These are phyloP conservation scores for Arctium lappa DNA, from an alignment of 129 eudicot genomes.

Conservation along the genomic window DNA sequence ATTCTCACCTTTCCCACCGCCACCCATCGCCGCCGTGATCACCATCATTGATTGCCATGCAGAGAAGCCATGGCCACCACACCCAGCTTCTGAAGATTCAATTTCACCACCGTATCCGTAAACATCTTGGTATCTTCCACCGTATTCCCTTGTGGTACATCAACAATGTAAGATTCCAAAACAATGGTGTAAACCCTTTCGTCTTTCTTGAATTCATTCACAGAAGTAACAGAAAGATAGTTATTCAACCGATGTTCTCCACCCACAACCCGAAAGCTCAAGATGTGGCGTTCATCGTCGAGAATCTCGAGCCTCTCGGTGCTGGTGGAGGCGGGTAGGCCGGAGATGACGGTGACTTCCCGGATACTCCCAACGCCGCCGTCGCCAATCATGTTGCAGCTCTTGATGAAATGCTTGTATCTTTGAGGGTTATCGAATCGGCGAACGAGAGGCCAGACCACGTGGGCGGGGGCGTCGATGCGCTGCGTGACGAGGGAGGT, in stretches of 20 bases:
- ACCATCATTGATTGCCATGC: slow-evolving; percentile 40
- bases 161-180: slow-evolving; percentile 80
- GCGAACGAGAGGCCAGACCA: slow-evolving; percentile 82
- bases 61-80: slow-evolving; percentile 58
- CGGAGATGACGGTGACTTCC: slow-evolving; percentile 84
- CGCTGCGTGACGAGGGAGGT: slow-evolving; percentile 87
- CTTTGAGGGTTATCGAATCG: slow-evolving; percentile 85
- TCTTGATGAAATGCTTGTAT: slow-evolving; percentile 93
- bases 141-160: slow-evolving; percentile 88
- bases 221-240: slow-evolving; percentile 78
- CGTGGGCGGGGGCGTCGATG: slow-evolving; percentile 71
- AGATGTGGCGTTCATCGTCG: slow-evolving; percentile 59
- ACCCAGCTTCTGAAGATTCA: slow-evolving; percentile 84
- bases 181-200: slow-evolving; percentile 64
- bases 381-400: slow-evolving; percentile 61
- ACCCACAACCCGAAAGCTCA: slow-evolving; percentile 86
- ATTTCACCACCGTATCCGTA: slow-evolving; percentile 85
- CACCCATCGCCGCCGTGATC: background rate
- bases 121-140: slow-evolving; percentile 91
- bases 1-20: slow-evolving; percentile 3
- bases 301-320: slow-evolving; percentile 78
- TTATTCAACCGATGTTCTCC: slow-evolving; percentile 84
- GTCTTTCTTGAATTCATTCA: slow-evolving; percentile 56
- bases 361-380: slow-evolving; percentile 77
- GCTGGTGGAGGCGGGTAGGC: slow-evolving; percentile 91